phyloP scores from a whole-genome alignment of 495 filamentous ascomycete genomes.

The Chaetomium cochliodes region DNA sequence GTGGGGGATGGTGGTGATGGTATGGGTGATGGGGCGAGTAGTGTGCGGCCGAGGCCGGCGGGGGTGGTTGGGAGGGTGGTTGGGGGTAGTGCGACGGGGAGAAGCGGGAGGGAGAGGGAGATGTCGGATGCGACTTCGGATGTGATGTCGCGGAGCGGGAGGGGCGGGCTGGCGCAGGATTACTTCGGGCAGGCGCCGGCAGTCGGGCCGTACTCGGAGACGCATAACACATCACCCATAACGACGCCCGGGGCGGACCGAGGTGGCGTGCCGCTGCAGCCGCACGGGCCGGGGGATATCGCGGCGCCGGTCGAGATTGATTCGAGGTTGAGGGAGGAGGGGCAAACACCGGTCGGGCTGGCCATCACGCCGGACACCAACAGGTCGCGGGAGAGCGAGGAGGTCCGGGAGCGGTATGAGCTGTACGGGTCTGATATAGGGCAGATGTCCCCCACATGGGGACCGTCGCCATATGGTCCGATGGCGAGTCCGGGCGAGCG shows the following conservation, averaged over 20 bases:
- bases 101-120: slow-evolving; percentile 22
- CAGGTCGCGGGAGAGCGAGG: not conserved
- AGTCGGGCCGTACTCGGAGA: slow-evolving; percentile 39
- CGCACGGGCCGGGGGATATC: slow-evolving; percentile 37
- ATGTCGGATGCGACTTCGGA: slow-evolving; percentile 35
- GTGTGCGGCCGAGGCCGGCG: slow-evolving; percentile 8
- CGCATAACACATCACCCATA: slow-evolving; percentile 17
- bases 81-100: slow-evolving; percentile 7
- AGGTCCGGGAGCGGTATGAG: slow-evolving; percentile 27
- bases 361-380: not conserved
- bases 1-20: not conserved
- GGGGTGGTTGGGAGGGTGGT: not conserved
- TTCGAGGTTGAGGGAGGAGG: slow-evolving; percentile 20
- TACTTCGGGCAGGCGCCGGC: slow-evolving; percentile 33
- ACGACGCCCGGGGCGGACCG: slow-evolving; percentile 25
- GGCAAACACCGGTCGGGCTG: not conserved
- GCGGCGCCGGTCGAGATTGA: slow-evolving; percentile 39
- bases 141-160: slow-evolving; percentile 20
- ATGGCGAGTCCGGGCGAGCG: slow-evolving; percentile 15
- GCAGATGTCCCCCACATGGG: slow-evolving; percentile 12
- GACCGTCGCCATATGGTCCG: not conserved
- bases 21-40: not conserved
- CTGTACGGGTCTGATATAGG: slow-evolving; percentile 30
- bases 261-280: slow-evolving; percentile 30
- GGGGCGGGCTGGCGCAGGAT: slow-evolving; percentile 29